These are phyloP conservation scores for Tulasnella sp. DNA, from an alignment of 768 basidiomycete species.

Conservation along the genomic window DNA sequence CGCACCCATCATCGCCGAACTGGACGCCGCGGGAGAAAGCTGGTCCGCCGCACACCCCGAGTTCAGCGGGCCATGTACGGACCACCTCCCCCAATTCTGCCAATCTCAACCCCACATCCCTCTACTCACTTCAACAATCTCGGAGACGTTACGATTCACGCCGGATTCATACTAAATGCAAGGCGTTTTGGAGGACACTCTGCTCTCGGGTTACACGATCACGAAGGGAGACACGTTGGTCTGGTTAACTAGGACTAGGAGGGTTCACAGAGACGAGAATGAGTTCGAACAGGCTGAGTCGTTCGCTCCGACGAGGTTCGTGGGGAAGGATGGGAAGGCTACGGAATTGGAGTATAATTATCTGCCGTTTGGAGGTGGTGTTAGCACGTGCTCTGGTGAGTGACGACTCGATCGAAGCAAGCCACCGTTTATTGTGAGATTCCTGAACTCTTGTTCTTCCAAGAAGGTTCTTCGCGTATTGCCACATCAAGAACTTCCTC, in stretches of 20 bases:
- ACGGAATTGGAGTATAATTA: background rate
- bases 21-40: constrained; percentile 4
- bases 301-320: background rate
- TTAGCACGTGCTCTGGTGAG: constrained; percentile 28
- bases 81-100: constrained; percentile 25
- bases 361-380: constrained; percentile 28
- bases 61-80: background rate
- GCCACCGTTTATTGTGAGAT: too few relatives aligned
- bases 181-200: background rate
- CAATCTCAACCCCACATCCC: constrained; percentile 28
- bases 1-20: constrained; percentile 29
- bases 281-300: background rate
- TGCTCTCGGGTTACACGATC: constrained; percentile 25
- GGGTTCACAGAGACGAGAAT: constrained; percentile 15
- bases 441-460: too few relatives aligned
- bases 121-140: constrained; percentile 13
- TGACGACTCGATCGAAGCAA: background rate
- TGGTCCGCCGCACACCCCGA: background rate
- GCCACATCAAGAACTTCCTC: constrained; percentile 24
- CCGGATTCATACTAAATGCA: constrained; percentile 32
- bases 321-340: background rate
- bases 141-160: constrained; percentile 30
- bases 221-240: constrained; percentile 31
- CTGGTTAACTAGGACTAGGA: constrained; percentile 7
- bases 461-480: constrained; percentile 20